Conservation (phyloP, 139 green algal species). For the Choricystis sp. region DNA sequence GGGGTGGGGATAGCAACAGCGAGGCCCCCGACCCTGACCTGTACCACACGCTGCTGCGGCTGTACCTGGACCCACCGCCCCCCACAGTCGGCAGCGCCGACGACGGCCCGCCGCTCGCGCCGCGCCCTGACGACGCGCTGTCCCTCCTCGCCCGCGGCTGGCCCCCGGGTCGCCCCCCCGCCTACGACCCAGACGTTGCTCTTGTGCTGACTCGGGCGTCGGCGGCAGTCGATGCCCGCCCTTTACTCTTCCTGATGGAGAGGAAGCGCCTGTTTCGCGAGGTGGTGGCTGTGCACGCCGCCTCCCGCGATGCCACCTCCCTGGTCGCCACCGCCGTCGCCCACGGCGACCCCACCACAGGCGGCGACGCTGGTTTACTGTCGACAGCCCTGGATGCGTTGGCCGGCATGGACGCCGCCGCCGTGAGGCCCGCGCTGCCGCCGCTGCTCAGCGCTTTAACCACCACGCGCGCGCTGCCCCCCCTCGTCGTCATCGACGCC, state of each 20-base stretch:
- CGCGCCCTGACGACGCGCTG: constrained; percentile 39
- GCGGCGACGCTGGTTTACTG: constrained; percentile 76
- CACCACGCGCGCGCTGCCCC: background rate
- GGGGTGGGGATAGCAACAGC: too few relatives aligned
- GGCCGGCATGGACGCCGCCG: constrained; percentile 15
- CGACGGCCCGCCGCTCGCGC: background rate
- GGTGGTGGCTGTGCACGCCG: constrained; percentile 55
- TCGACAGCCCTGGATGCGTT: constrained; percentile 60
- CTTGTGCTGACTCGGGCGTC: constrained; percentile 67
- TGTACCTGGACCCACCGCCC: background rate
- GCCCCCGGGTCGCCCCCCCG: constrained; percentile 33
- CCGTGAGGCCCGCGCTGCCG: constrained; percentile 6
- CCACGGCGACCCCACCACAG: constrained; percentile 43
- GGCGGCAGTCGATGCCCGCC: constrained; percentile 34
- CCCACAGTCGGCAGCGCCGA: too few relatives aligned
- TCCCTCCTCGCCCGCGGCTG: constrained; percentile 69
- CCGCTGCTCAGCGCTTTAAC: background rate
- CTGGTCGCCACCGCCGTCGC: constrained; percentile 55
- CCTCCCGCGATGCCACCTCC: constrained; percentile 33
- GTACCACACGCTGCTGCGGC: background rate
- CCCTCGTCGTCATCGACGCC: background rate
- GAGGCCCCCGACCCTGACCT: background rate
- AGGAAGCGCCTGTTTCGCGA: constrained; percentile 59
- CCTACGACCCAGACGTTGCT: constrained; percentile 75
- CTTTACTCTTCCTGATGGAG: background rate